Conservation (phyloP, 148 eudicot species). For the Polygonum maritimum region DNA sequence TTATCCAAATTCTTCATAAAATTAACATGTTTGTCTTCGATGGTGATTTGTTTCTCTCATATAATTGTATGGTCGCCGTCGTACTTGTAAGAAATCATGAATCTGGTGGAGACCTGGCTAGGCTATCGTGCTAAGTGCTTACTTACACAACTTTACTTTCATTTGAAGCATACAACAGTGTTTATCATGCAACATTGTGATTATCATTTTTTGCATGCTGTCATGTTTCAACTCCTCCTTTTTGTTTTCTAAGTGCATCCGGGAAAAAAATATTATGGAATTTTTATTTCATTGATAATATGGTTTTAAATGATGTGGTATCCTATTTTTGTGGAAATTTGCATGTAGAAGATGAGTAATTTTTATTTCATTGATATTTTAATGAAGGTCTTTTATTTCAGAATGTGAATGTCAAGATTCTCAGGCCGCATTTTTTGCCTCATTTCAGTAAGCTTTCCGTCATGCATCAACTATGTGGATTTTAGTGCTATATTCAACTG, state of each 20-base stretch:
- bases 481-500: not conserved
- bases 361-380: too few relatives aligned
- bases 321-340: not conserved
- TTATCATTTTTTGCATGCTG: not conserved
- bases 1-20: too few relatives aligned
- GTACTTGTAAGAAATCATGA: not conserved
- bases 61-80: conserved; percentile 2
- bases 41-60: not conserved
- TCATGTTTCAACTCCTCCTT: not conserved
- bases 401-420: conserved; percentile 3
- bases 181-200: not conserved
- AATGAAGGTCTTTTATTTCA: not conserved
- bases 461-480: not conserved
- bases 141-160: not conserved
- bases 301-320: too few relatives aligned
- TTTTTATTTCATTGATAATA: too few relatives aligned
- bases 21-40: not conserved
- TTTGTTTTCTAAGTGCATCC: not conserved
- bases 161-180: not conserved
- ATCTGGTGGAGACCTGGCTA: not conserved
- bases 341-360: not conserved
- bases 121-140: not conserved
- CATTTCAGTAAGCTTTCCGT: not conserved
- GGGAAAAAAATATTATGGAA: too few relatives aligned
- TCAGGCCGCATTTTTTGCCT: not conserved